Evolutionary conservation across 1,139 yeast species (phyloP).

Genomic region (Scheffersomyces insectosa): DNA sequence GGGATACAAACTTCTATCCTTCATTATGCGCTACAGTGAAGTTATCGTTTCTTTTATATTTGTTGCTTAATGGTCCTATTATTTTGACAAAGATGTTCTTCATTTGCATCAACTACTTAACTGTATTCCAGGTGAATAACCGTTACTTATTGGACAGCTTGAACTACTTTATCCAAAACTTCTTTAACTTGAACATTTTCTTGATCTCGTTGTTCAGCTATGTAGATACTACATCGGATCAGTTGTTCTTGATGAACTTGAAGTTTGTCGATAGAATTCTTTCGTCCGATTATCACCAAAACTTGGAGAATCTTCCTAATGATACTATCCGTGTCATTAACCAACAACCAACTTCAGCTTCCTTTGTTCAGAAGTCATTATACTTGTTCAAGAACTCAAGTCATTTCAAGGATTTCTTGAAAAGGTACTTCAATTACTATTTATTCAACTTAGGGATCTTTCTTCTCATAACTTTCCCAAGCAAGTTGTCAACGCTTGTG

Average conservation of each 20-base stretch:
- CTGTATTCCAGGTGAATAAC: background rate
- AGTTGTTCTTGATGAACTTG: slow-evolving; percentile 40
- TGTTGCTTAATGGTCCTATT: slow-evolving; percentile 9
- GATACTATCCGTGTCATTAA: slow-evolving; percentile 1
- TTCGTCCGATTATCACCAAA: slow-evolving; percentile 16
- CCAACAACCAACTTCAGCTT: background rate
- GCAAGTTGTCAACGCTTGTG: slow-evolving; percentile 37
- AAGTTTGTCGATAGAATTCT: slow-evolving; percentile 41
- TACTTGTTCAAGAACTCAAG: slow-evolving; percentile 13
- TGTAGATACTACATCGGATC: slow-evolving; percentile 39
- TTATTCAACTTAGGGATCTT: slow-evolving; percentile 12
- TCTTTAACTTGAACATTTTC: slow-evolving; percentile 46
- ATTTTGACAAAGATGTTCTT: slow-evolving; percentile 8
- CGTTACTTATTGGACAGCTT: background rate
- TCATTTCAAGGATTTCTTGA: slow-evolving; percentile 12
- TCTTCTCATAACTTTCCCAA: slow-evolving; percentile 23
- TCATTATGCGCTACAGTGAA: slow-evolving; percentile 31
- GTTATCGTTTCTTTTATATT: slow-evolving; percentile 26
- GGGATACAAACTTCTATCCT: slow-evolving; percentile 31
- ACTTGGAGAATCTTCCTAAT: slow-evolving; percentile 13
- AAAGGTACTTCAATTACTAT: slow-evolving; percentile 11
- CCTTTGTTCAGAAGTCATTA: slow-evolving; percentile 5
- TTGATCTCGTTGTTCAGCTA: slow-evolving; percentile 38
- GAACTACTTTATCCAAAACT: slow-evolving; percentile 16
- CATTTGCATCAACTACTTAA: slow-evolving; percentile 3